Evolutionary conservation across 1,284 basidiomycete genomes (phyloP), one percentile per base, ranked within the genome.

Genomic region (Ustilago loliicola): DNA sequence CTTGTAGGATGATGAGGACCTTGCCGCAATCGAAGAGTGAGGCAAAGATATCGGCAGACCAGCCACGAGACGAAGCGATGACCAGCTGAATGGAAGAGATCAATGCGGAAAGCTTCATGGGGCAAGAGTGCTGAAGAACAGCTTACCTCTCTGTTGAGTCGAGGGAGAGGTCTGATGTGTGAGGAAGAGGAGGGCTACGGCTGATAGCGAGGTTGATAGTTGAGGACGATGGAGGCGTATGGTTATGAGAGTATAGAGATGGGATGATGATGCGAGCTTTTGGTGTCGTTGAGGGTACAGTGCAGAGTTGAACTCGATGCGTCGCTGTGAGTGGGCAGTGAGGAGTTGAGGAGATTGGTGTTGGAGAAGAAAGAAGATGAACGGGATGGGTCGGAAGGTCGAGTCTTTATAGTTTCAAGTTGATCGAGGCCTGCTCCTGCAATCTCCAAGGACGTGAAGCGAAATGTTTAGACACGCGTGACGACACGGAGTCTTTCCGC

Each of bases 401-500:
- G 15, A 55, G 34, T 23, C 50, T 53, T 36, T 65, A 65, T 65
- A 58, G 29, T n/a, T 21, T 47, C 15, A 23, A 25, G 34, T 47
- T 34, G 47, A 48, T 36, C 38, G 11, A 40, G 50, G 9, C 7
- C 23, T 23, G 30, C 38, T 38, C 38, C 27, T 38, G n/a, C 27
- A 45, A 9, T 3, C 8, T 10, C 40, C 23, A 42, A 29, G 23
- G 23, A 21, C 25, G 36, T 8, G 19, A 17, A 10, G 17, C 2
- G n/a, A 9, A n/a, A 29, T n/a, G 30, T 10, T 34, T 23, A 54
- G 42, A 30, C 50, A 59, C 30, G 38, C 48, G 21, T 59, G 45
- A 11, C 57, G 57, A 59, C 29, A 23, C 21, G n/a, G 10, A 34
- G 4, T 6, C 8, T 59, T 52, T 53, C 36, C 52, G 61, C 61